phyloP scores from a whole-genome alignment of 2,329 filamentous ascomycete species.

The Cryphonectria parasitica region DNA sequence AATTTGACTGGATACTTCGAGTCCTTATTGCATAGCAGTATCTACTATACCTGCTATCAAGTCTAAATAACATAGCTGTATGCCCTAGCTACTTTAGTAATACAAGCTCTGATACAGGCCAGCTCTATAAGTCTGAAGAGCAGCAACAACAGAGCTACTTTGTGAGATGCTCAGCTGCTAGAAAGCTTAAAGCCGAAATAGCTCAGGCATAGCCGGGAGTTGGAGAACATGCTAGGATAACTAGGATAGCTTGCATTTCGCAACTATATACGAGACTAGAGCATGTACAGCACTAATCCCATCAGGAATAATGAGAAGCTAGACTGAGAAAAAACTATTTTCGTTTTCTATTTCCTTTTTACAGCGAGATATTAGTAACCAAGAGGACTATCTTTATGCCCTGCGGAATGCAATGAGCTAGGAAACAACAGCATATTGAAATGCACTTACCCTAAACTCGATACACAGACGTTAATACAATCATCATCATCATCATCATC shows the following conservation, averaged over 20 bases:
- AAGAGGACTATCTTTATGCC: not conserved
- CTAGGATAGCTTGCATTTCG: not conserved
- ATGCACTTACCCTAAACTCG: not conserved
- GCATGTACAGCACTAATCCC: not conserved
- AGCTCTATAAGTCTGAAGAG: not conserved
- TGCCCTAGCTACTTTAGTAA: no score
- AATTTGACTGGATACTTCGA: no score
- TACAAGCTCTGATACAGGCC: not conserved
- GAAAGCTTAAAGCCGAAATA: not conserved
- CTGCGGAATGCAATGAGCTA: not conserved
- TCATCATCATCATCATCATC: no score
- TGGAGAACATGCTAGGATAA: not conserved
- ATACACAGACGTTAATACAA: not conserved
- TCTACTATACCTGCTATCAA: no score
- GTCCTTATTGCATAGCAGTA: no score
- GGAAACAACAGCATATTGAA: not conserved
- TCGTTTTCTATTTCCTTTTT: not conserved
- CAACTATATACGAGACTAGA: not conserved
- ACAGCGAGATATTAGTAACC: no score
- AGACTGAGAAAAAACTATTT: not conserved
- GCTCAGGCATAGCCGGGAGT: not conserved
- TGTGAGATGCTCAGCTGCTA: not conserved
- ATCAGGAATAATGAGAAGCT: not conserved
- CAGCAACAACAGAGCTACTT: not conserved
- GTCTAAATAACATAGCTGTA: no score